Percentiles rank a stretch among this genome's conserved stretches.
phyloP scores from a whole-genome alignment of 2,329 filamentous ascomycete species.

The Alternaria atra region DNA sequence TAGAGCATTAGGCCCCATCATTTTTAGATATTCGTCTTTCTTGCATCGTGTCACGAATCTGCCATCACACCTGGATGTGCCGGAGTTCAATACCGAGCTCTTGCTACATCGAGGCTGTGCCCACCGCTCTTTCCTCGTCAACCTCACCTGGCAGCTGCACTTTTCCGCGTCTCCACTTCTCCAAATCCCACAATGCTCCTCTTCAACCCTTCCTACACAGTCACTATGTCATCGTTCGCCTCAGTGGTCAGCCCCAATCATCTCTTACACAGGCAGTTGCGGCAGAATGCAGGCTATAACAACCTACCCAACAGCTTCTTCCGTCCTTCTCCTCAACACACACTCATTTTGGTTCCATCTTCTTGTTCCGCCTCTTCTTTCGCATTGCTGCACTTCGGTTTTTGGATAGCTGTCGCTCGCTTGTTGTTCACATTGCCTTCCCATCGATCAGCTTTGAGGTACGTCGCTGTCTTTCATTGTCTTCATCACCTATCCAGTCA shows the following conservation, averaged over 20 bases:
- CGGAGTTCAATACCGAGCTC: neutral
- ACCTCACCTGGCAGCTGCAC: conserved; percentile 11
- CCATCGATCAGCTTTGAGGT: conserved; percentile 46
- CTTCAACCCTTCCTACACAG: conserved; percentile 19
- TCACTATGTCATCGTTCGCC: conserved; percentile 23
- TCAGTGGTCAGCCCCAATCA: neutral
- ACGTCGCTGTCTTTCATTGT: conserved; percentile 15
- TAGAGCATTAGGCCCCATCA: neutral
- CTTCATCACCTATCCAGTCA: neutral
- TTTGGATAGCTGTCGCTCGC: conserved; percentile 52
- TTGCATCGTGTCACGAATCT: neutral
- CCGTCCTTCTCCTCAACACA: conserved; percentile 31
- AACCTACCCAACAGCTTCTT: conserved; percentile 16
- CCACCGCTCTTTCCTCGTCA: conserved; percentile 8
- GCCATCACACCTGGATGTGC: neutral
- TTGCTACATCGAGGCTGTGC: neutral
- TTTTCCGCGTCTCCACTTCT: conserved; percentile 12
- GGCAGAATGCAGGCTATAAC: conserved; percentile 35
- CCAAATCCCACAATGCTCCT: conserved; percentile 15
- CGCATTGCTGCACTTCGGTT: conserved; percentile 48
- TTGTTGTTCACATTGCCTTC: conserved; percentile 40
- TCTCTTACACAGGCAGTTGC: conserved; percentile 29
- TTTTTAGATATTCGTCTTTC: neutral
- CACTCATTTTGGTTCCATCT: conserved; percentile 52
- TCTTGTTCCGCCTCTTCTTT: conserved; percentile 48